Evolutionary conservation across 1,284 basidiomycete species (phyloP).

Genomic region (Tilletia setariae): DNA sequence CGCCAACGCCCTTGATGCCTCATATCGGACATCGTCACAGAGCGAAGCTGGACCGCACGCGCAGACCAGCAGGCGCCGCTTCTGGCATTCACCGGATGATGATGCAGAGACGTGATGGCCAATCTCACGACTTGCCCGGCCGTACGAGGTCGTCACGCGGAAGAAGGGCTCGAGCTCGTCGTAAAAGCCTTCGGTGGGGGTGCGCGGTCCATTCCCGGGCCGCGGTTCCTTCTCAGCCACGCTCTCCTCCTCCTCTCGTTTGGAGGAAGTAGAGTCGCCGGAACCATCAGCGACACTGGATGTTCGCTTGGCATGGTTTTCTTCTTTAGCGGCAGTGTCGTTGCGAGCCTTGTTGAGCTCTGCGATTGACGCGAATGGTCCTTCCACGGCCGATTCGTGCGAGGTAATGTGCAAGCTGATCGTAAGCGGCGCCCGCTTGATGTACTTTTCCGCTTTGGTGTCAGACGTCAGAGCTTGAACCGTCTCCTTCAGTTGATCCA

Average conservation of each 20-base stretch:
- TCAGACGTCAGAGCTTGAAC: neutral
- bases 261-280: too few species aligned
- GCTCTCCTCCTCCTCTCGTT: neutral
- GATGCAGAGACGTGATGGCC: neutral
- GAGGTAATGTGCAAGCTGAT: neutral
- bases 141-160: neutral
- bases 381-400: neutral
- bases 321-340: neutral
- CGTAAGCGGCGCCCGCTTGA: neutral
- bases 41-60: neutral
- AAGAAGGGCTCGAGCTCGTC: slow-evolving; percentile 1
- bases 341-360: neutral
- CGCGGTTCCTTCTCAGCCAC: neutral
- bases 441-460: neutral
- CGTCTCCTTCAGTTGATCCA: neutral
- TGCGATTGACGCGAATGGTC: neutral
- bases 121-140: neutral
- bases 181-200: neutral
- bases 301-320: neutral
- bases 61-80: neutral
- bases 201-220: neutral
- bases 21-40: neutral
- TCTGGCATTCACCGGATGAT: neutral
- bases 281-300: neutral
- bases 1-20: neutral